phyloP scores from a whole-genome alignment of 2,329 filamentous ascomycete species.

The Colletotrichum magnum region DNA sequence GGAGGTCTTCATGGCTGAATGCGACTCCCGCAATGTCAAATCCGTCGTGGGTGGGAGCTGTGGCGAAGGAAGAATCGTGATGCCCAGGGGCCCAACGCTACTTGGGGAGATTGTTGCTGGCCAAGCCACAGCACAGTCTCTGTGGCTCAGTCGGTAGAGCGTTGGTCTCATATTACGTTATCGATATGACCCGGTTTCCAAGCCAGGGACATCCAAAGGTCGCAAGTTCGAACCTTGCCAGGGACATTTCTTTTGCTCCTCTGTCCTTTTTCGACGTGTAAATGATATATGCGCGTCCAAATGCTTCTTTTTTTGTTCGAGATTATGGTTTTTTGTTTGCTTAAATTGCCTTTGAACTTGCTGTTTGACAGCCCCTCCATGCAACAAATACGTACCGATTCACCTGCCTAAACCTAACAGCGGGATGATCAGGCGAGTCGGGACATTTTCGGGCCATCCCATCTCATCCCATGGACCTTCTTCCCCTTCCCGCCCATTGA shows the following conservation, averaged over 20 bases:
- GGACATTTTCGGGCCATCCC: constrained; percentile 1
- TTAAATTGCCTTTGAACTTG: too few species aligned
- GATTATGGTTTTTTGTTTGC: too few species aligned
- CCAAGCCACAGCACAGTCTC: constrained; percentile 3
- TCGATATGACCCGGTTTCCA: constrained; percentile 10
- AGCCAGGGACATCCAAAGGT: constrained; percentile 36
- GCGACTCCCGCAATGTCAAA: too few species aligned
- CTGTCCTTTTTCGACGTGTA: too few species aligned
- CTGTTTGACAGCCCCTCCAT: too few species aligned
- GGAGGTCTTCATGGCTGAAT: too few species aligned
- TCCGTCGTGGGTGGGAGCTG: neutral
- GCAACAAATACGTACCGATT: too few species aligned
- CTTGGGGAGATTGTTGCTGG: rapidly evolving
- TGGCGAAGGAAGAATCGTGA: neutral
- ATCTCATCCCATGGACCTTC: too few species aligned
- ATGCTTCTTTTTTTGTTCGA: too few species aligned
- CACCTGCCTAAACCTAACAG: too few species aligned
- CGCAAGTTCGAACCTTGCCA: constrained; percentile 39
- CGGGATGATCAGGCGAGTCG: constrained; percentile 1
- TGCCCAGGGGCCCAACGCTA: neutral
- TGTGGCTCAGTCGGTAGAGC: constrained; percentile 40
- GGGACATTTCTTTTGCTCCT: constrained; percentile 23
- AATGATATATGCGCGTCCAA: too few species aligned
- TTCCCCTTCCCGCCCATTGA: neutral
- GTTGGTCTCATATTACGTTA: constrained; percentile 37